Evolutionary conservation across 148 eudicot species (phyloP), one percentile per base, ranked within the genome.

Genomic region (Mesembryanthemum crystallinum): DNA sequence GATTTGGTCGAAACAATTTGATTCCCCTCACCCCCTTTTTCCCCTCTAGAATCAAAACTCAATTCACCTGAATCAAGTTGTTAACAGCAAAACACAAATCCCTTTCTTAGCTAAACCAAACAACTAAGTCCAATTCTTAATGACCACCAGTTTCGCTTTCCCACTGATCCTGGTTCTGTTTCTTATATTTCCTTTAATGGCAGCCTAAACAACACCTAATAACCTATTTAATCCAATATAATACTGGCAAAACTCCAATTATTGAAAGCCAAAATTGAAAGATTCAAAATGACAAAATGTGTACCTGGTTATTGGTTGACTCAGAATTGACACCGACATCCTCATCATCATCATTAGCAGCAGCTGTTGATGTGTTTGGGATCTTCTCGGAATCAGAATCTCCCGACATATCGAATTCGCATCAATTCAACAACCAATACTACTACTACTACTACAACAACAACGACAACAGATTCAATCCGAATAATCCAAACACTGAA

Each of bases 401-500:
- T 10, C 37, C 87, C 47, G 89, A 74, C 91, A 86, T 88, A 71
- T 47, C 74, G 28, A 37, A 51, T 52, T 51, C 72, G 69, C 39
- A 64, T 75, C 42, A 69, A 60, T 58, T 49, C 69, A 67, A 72
- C 25, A n/a, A n/a, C 21, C n/a, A 61, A 39, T 35, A 12, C 28
- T 28, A 29, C 21, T 29, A 54, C 60, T 72, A 64, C 33, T 8
- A 27, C 43, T 7, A 24, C n/a, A 17, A 49, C 52, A 7, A 43
- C 27, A 67, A 35, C 39, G 6, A 35, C 3, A 35, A 35, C 39
- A 35, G 39, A 35, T 35, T 30, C 15, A 64, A 67, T 29, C 57
- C 64, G 28, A 32, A n/a, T 43, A 77, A 67, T 73, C 35, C 58
- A 49, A 65, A 35, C 39, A 51, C 37, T 39, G 17, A 55, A 54